phyloP scores from a whole-genome alignment of 2,329 filamentous ascomycete species.

The Dactylellina leptospora region DNA sequence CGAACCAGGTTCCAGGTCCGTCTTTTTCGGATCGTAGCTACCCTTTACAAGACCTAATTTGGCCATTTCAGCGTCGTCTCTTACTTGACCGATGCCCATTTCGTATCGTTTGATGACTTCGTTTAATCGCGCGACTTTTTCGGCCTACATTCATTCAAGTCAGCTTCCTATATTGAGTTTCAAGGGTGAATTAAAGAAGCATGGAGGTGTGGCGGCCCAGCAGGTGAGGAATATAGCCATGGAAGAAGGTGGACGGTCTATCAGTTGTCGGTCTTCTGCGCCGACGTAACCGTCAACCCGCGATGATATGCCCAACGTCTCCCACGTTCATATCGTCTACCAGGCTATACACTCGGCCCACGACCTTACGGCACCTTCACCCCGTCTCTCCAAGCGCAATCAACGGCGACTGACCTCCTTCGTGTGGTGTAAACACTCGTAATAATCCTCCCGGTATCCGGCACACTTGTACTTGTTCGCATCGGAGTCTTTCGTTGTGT shows the following conservation, averaged over 20 bases:
- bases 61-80: conserved; percentile 25
- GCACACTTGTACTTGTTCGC: conserved; percentile 87
- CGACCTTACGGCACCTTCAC: background rate
- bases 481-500: conserved; percentile 75
- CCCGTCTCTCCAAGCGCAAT: background rate
- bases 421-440: conserved; percentile 97
- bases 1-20: conserved; percentile 18
- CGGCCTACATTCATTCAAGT: conserved; percentile 29
- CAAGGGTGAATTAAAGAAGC: too few species aligned
- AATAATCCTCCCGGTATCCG: conserved; percentile 91
- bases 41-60: conserved; percentile 44
- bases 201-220: too few species aligned
- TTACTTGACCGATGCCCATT: conserved; percentile 32
- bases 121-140: conserved; percentile 40
- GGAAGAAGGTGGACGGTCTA: too few species aligned
- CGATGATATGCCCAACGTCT: too few species aligned
- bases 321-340: too few species aligned
- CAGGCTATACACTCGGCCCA: background rate
- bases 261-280: too few species aligned
- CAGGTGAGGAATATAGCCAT: too few species aligned
- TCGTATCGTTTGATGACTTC: conserved; percentile 46
- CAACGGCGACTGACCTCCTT: conserved; percentile 80
- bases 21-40: conserved; percentile 33
- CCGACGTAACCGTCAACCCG: too few species aligned
- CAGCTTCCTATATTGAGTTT: too few species aligned